phyloP scores from a whole-genome alignment of 169 alveolate species.

The Plasmodium relictum region DNA sequence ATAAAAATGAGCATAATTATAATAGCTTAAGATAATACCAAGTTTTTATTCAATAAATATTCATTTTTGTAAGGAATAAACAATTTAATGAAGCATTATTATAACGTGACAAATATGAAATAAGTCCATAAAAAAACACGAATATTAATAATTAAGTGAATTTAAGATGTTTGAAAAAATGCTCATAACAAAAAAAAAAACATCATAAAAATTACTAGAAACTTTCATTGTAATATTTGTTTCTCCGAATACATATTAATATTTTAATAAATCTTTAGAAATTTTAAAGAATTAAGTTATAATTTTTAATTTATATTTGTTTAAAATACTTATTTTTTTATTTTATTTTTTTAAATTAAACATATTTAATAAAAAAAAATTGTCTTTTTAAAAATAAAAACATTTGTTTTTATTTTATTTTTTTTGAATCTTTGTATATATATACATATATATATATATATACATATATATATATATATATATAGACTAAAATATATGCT shows the following conservation, averaged over 20 bases:
- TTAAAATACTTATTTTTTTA: slow-evolving; percentile 5
- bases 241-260: not conserved
- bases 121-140: not conserved
- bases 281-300: not conserved
- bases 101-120: not conserved
- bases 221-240: not conserved
- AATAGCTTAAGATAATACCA: too few species aligned
- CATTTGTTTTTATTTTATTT: not conserved
- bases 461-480: not conserved
- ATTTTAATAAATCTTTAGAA: not conserved
- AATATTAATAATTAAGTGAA: not conserved
- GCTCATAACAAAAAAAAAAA: not conserved
- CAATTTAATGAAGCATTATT: too few species aligned
- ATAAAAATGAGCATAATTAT: too few species aligned
- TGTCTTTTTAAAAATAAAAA: slow-evolving; percentile 23
- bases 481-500: not conserved
- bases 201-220: not conserved
- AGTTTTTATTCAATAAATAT: slow-evolving; percentile 3
- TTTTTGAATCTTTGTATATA: not conserved
- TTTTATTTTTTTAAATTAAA: slow-evolving; percentile 2
- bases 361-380: slow-evolving; percentile 7
- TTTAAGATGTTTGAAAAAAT: not conserved
- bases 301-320: not conserved
- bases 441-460: slow-evolving; percentile 13
- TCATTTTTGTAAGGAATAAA: not conserved